A percentile compares a stretch with the other conserved stretches of the same genome.
These are phyloP conservation scores for Ilex asprella DNA, from an alignment of 257 asterid species.

Conservation along the genomic window DNA sequence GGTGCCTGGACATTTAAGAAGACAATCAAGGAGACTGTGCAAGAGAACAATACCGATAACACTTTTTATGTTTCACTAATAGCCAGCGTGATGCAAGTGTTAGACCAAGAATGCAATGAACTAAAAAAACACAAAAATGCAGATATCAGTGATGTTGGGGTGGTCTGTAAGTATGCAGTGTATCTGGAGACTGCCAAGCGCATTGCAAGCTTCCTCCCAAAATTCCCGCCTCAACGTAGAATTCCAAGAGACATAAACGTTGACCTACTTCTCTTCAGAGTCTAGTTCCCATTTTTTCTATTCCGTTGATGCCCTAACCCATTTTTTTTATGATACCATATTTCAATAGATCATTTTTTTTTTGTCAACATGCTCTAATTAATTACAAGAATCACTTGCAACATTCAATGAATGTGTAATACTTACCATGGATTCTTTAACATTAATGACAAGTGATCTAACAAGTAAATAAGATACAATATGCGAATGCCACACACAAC, in stretches of 20 bases:
- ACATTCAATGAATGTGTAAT: no score
- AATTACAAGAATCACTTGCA: no score
- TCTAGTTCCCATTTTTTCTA: constrained; percentile 7
- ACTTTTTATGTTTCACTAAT: constrained; percentile 11
- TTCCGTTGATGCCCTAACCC: no score
- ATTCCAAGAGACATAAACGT: constrained; percentile 43
- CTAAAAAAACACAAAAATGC: not conserved
- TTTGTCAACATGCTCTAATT: no score
- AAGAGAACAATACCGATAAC: not conserved
- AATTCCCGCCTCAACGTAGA: constrained; percentile 31
- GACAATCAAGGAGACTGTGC: constrained; percentile 5
- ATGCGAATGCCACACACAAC: no score
- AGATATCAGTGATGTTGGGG: constrained; percentile 8
- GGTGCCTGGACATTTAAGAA: constrained; percentile 60
- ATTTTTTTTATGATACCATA: no score
- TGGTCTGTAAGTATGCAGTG: constrained; percentile 14
- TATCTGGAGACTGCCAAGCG: constrained; percentile 48
- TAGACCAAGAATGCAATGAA: constrained; percentile 11
- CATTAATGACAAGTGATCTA: no score
- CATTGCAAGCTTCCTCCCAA: constrained; percentile 41
- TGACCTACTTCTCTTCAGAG: constrained; percentile 37
- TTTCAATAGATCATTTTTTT: no score
- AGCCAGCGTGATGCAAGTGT: constrained; percentile 16
- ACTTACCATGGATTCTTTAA: no score
- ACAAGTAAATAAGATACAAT: no score